phyloP scores from a whole-genome alignment of 2,329 filamentous ascomycete genomes.

The Colletotrichum sp. region DNA sequence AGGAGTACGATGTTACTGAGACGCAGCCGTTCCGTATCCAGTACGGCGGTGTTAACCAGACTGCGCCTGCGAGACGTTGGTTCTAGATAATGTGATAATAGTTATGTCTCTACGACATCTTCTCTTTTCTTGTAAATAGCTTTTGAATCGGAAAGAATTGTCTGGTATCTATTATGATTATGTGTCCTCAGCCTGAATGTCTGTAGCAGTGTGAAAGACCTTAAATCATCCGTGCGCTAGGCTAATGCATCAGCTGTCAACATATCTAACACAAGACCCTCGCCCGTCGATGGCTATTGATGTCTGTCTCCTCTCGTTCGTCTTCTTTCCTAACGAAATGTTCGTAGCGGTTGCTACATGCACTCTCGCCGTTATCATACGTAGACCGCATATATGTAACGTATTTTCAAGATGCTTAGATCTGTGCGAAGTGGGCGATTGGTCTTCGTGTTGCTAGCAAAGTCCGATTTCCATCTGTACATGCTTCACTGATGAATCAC shows the following conservation, averaged over 20 bases:
- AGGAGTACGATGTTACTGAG: slow-evolving; percentile 52
- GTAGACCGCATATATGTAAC: accelerated
- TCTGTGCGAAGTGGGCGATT: neutral
- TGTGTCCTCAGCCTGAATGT: too few relatives aligned
- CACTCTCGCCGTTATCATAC: accelerated
- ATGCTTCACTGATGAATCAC: neutral
- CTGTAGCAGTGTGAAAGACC: too few relatives aligned
- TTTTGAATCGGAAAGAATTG: neutral
- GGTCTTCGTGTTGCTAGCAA: neutral
- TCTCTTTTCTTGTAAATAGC: neutral
- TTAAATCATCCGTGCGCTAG: neutral
- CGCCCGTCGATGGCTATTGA: too few relatives aligned
- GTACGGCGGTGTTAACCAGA: slow-evolving; percentile 34
- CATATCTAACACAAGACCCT: neutral
- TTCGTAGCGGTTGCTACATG: neutral
- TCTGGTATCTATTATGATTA: neutral
- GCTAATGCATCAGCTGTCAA: neutral
- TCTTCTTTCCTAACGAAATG: accelerated
- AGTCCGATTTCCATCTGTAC: neutral
- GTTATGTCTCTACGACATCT: neutral
- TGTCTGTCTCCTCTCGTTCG: neutral
- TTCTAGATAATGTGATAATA: neutral
- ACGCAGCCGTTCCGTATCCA: slow-evolving; percentile 48
- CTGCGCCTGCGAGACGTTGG: neutral
- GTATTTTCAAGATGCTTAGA: neutral